phyloP scores from a whole-genome alignment of 2,329 filamentous ascomycete species.

The Mycosphaerelloides madeirae region DNA sequence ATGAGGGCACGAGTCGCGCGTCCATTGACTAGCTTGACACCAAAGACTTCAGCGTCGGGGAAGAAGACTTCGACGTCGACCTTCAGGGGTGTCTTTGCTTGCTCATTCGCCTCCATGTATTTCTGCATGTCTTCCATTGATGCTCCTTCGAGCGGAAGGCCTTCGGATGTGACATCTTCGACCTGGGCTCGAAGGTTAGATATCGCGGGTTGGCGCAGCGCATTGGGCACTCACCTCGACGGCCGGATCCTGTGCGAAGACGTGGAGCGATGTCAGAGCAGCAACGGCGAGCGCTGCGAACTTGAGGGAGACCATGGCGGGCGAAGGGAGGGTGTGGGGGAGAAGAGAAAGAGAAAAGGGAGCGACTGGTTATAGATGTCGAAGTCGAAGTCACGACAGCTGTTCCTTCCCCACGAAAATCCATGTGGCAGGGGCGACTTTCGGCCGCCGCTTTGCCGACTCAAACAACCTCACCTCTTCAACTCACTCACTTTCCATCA shows the following conservation, averaged over 20 bases:
- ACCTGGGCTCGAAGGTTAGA: slow-evolving; percentile 14
- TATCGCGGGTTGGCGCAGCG: slow-evolving; percentile 19
- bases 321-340: neutral
- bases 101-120: slow-evolving; percentile 8
- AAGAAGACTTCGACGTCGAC: slow-evolving; percentile 56
- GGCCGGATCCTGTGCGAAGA: slow-evolving; percentile 51
- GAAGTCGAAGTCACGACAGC: too few species aligned
- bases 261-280: slow-evolving; percentile 63
- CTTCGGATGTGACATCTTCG: slow-evolving; percentile 15
- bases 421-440: too few species aligned
- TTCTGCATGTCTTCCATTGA: slow-evolving; percentile 19
- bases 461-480: too few species aligned
- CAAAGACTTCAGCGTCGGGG: slow-evolving; percentile 73
- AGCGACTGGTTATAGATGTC: too few species aligned
- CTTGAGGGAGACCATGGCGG: slow-evolving; percentile 66
- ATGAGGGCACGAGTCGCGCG: slow-evolving; percentile 77
- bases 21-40: slow-evolving; percentile 92
- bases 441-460: too few species aligned
- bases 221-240: slow-evolving; percentile 23
- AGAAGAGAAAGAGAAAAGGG: too few species aligned
- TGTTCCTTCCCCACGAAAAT: too few species aligned
- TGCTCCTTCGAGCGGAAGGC: slow-evolving; percentile 8
- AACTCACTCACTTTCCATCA: too few species aligned
- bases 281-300: slow-evolving; percentile 67
- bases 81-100: slow-evolving; percentile 43